Evolutionary conservation across 2,329 filamentous ascomycete genomes (phyloP).

Genomic region (Orbilia javanica): DNA sequence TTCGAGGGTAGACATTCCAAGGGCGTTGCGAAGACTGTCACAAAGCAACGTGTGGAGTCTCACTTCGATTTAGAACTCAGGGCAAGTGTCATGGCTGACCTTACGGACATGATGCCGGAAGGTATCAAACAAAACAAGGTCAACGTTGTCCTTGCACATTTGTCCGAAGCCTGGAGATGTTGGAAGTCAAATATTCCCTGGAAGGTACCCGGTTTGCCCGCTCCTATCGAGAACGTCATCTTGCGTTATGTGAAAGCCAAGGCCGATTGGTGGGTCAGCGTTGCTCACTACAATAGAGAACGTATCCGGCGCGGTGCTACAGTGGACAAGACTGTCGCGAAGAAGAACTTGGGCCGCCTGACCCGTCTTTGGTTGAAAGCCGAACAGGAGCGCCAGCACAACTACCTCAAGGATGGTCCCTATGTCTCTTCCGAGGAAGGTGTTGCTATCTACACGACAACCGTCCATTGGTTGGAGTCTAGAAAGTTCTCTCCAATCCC

Average conservation of each 20-base stretch:
- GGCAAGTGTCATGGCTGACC: constrained; percentile 97
- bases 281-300: constrained; percentile 98
- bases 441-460: constrained; percentile 98
- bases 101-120: constrained; percentile 99
- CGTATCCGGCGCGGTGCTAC: constrained; percentile 95
- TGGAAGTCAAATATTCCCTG: constrained; percentile 99
- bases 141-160: constrained; percentile 94
- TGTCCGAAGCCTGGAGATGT: constrained; percentile 98
- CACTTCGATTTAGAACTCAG: constrained; percentile 98
- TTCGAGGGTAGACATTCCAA: constrained; percentile 99
- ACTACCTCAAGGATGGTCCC: constrained; percentile 98
- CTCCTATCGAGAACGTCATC: constrained; percentile 98
- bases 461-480: constrained; percentile 98
- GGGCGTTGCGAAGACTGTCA: constrained; percentile 98
- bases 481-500: constrained; percentile 98
- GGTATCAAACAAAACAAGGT: constrained; percentile 99
- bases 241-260: constrained; percentile 98
- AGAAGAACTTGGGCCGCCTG: constrained; percentile 96
- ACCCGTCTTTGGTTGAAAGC: constrained; percentile 97
- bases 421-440: constrained; percentile 99
- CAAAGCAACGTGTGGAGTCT: constrained; percentile 98
- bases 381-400: constrained; percentile 98
- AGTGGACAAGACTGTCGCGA: constrained; percentile 98
- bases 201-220: constrained; percentile 97
- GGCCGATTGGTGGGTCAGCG: constrained; percentile 99